Percentiles rank a stretch among this genome's conserved stretches.
Evolutionary conservation across 257 asterid genomes (phyloP).

Genomic region (Ilex asprella): DNA sequence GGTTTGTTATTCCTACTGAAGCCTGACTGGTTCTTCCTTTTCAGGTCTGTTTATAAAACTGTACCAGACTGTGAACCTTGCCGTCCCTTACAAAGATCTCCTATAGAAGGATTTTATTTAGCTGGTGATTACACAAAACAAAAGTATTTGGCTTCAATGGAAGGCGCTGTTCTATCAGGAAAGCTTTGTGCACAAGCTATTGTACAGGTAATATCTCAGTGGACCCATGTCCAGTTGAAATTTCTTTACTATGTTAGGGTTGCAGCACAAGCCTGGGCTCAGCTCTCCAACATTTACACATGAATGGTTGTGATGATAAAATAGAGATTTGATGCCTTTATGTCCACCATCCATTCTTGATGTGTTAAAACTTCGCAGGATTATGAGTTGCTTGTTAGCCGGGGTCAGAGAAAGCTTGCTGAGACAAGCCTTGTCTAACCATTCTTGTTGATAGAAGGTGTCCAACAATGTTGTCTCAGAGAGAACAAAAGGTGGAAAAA

Average conservation of each 20-base stretch:
- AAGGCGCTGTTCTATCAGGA: slow-evolving; percentile 96
- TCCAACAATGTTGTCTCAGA: too few species aligned
- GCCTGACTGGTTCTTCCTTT: slow-evolving; percentile 9
- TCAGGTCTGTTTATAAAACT: slow-evolving; percentile 90
- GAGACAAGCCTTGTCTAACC: slow-evolving; percentile 41
- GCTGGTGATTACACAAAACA: slow-evolving; percentile 99
- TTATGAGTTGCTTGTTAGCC: slow-evolving; percentile 43
- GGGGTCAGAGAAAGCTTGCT: slow-evolving; percentile 35
- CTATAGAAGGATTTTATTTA: slow-evolving; percentile 79
- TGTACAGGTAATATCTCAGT: slow-evolving; percentile 54
- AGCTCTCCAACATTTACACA: background rate
- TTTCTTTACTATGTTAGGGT: too few species aligned
- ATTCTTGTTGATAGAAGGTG: too few species aligned
- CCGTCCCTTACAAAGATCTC: slow-evolving; percentile 89
- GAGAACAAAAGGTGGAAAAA: background rate
- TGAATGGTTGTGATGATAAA: background rate
- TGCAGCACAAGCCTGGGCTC: background rate
- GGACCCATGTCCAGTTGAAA: background rate
- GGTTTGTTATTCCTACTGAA: background rate
- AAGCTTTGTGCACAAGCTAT: slow-evolving; percentile 95
- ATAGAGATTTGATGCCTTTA: background rate
- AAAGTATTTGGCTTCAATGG: slow-evolving; percentile 97
- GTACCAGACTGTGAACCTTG: slow-evolving; percentile 91
- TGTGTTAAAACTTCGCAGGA: slow-evolving; percentile 35
- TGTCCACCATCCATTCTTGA: background rate